phyloP scores from a whole-genome alignment of 345 rosid genomes.

The Sonneratia caseolaris region DNA sequence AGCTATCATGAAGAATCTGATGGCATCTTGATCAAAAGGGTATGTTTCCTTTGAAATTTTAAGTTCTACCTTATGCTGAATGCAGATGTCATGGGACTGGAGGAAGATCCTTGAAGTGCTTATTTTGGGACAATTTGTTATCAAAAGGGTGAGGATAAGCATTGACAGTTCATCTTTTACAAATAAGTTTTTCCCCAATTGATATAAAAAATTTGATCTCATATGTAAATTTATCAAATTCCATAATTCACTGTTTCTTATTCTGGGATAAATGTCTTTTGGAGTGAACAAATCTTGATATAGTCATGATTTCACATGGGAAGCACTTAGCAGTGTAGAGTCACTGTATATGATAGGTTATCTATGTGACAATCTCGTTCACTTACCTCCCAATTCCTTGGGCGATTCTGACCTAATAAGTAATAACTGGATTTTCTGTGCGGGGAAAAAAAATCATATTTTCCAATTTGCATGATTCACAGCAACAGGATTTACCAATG shows the following conservation, averaged over 20 bases:
- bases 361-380: no score
- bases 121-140: conserved; percentile 83
- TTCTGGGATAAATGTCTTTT: neutral
- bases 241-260: neutral
- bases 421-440: no score
- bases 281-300: no score
- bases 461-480: neutral
- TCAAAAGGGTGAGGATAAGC: conserved; percentile 47
- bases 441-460: no score
- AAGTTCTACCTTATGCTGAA: conserved; percentile 8
- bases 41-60: neutral
- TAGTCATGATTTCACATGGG: no score
- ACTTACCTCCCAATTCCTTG: neutral
- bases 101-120: conserved; percentile 94
- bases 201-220: neutral
- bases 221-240: neutral
- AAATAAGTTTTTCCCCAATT: neutral
- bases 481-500: neutral
- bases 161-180: neutral
- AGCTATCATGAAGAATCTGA: neutral
- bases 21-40: neutral
- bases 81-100: conserved; percentile 94
- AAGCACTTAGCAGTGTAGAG: neutral
- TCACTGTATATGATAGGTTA: no score
- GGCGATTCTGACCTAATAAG: neutral